A percentile compares a stretch with the other conserved stretches of the same genome.
Evolutionary conservation across 1,284 basidiomycete genomes (phyloP).

Genomic region (Ceratobasidium sp.): DNA sequence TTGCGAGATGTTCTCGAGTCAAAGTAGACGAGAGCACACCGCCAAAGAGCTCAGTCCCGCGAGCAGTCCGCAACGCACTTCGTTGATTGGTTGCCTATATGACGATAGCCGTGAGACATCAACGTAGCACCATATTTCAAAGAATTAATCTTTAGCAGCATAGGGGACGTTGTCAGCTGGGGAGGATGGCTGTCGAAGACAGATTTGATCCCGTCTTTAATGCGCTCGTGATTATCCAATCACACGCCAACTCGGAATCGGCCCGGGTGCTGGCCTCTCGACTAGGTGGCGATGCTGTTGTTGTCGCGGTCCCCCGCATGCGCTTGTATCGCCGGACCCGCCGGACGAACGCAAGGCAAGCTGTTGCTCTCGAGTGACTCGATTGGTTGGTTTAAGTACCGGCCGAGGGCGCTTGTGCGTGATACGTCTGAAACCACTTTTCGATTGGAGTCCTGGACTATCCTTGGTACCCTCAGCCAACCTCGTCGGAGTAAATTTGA

Average conservation of each 20-base stretch:
- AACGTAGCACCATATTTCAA: too few relatives aligned
- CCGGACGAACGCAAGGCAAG: background rate
- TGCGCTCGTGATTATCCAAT: slow-evolving; percentile 34
- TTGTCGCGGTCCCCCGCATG: background rate
- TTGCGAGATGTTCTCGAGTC: slow-evolving; percentile 90
- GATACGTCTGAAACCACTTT: background rate
- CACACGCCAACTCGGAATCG: slow-evolving; percentile 28
- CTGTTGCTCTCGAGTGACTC: background rate
- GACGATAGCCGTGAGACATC: slow-evolving; percentile 2
- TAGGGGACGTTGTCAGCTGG: too few relatives aligned
- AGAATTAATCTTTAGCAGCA: too few relatives aligned
- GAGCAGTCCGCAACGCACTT: slow-evolving; percentile 90
- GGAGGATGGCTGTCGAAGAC: too few relatives aligned
- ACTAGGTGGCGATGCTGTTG: slow-evolving; percentile 3
- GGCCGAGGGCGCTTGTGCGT: background rate
- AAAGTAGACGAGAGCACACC: slow-evolving; percentile 91
- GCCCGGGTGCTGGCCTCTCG: slow-evolving; percentile 8
- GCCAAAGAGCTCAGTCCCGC: slow-evolving; percentile 95
- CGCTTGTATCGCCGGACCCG: background rate
- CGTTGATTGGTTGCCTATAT: slow-evolving; percentile 83
- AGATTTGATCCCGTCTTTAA: slow-evolving; percentile 35
- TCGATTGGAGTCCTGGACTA: background rate
- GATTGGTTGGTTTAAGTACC: background rate
- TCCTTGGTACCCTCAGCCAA: background rate
- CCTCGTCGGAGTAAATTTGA: background rate